phyloP scores from a whole-genome alignment of 2,329 filamentous ascomycete species.

The Emericellopsis cladophorae region DNA sequence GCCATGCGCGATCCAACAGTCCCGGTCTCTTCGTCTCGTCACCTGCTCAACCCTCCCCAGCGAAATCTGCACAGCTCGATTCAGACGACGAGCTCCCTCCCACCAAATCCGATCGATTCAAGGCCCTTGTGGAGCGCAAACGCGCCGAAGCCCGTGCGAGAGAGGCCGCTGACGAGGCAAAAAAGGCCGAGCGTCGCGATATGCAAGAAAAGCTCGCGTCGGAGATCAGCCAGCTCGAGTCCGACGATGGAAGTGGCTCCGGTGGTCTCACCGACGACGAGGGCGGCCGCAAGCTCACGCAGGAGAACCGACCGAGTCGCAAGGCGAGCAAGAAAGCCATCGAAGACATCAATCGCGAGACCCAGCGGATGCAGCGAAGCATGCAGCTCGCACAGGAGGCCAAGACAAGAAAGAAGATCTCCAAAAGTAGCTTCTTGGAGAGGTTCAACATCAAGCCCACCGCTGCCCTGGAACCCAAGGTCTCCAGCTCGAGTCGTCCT shows the following conservation, averaged over 20 bases:
- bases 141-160: slow-evolving; percentile 55
- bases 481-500: slow-evolving; percentile 43
- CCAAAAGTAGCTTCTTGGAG: slow-evolving; percentile 70
- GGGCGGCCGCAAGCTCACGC: slow-evolving; percentile 52
- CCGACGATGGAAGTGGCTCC: slow-evolving; percentile 25
- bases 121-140: slow-evolving; percentile 62
- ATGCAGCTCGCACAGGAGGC: slow-evolving; percentile 87
- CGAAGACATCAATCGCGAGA: slow-evolving; percentile 91
- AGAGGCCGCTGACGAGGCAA: slow-evolving; percentile 45
- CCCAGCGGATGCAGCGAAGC: slow-evolving; percentile 77
- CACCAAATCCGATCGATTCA: slow-evolving; percentile 46
- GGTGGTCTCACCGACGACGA: slow-evolving; percentile 49
- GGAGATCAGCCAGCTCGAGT: slow-evolving; percentile 19
- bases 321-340: slow-evolving; percentile 92
- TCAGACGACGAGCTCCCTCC: slow-evolving; percentile 34
- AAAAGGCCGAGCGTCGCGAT: slow-evolving; percentile 28
- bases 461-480: slow-evolving; percentile 17
- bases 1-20: slow-evolving; percentile 13
- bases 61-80: slow-evolving; percentile 16
- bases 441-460: slow-evolving; percentile 62
- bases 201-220: slow-evolving; percentile 20
- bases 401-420: slow-evolving; percentile 83
- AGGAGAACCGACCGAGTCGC: slow-evolving; percentile 55
- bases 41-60: slow-evolving; percentile 23
- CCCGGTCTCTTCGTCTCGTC: slow-evolving; percentile 46